phyloP scores from a whole-genome alignment of 768 basidiomycete genomes.

The Leucosporidium yakuticum region DNA sequence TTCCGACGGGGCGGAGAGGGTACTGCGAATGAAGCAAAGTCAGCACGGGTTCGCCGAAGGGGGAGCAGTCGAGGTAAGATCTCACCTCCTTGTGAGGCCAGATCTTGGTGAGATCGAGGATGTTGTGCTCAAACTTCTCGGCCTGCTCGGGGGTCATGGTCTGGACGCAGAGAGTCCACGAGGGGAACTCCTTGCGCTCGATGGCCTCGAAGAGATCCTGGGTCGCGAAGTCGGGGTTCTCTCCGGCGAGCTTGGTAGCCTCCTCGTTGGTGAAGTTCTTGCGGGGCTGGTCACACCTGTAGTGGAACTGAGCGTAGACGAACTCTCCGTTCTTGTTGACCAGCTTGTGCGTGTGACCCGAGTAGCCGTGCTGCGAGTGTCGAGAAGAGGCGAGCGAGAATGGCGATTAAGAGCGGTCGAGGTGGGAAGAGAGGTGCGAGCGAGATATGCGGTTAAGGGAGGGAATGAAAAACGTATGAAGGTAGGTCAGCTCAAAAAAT shows the following conservation, averaged over 20 bases:
- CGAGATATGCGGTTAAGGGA: no score
- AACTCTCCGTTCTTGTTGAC: slow-evolving; percentile 40
- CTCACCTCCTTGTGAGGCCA: slow-evolving; percentile 44
- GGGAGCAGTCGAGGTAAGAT: slow-evolving; percentile 19
- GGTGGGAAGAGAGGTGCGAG: no score
- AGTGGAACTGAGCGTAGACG: slow-evolving; percentile 43
- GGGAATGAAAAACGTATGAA: no score
- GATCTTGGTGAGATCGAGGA: slow-evolving; percentile 77
- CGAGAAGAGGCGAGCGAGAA: no score
- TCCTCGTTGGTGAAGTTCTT: slow-evolving; percentile 66
- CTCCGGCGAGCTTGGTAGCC: slow-evolving; percentile 61
- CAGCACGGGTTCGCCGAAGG: not conserved
- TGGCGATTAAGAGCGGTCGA: no score
- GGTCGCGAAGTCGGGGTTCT: slow-evolving; percentile 49
- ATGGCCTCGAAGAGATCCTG: slow-evolving; percentile 49
- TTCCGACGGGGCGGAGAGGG: slow-evolving; percentile 46
- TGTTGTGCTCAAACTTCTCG: slow-evolving; percentile 73
- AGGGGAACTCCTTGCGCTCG: slow-evolving; percentile 45
- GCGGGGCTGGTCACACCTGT: slow-evolving; percentile 42
- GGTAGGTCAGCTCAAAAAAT: no score
- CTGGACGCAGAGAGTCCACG: slow-evolving; percentile 52
- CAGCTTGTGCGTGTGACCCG: slow-evolving; percentile 51
- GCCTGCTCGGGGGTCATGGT: slow-evolving; percentile 90
- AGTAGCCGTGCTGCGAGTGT: slow-evolving; percentile 64
- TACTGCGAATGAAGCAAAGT: slow-evolving; percentile 45